phyloP scores from a whole-genome alignment of 139 green algal genomes.

The Chlamydomonas sp. region DNA sequence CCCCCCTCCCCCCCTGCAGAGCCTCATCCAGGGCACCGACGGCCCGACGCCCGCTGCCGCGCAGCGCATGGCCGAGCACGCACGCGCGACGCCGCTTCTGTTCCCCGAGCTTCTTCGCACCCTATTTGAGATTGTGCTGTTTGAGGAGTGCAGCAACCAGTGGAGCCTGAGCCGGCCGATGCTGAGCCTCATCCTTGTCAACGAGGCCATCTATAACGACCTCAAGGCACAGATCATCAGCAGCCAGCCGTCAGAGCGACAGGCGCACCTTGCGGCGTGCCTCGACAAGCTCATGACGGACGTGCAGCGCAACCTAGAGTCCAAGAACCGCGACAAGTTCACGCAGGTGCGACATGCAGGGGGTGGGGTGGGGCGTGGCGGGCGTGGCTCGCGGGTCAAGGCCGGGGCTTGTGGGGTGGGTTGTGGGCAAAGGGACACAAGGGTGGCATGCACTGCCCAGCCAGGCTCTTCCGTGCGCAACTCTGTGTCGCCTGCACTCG shows the following conservation, averaged over 20 bases:
- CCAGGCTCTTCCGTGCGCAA: background rate
- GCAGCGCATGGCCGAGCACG: constrained; percentile 14
- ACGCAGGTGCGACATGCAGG: constrained; percentile 55
- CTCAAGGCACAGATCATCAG: constrained; percentile 63
- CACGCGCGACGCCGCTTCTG: constrained; percentile 16
- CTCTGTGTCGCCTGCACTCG: background rate
- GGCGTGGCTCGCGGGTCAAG: background rate
- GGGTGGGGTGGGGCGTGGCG: background rate
- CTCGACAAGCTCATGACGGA: constrained; percentile 91
- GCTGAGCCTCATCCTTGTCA: constrained; percentile 92
- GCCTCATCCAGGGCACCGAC: constrained; percentile 13
- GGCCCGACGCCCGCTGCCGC: constrained; percentile 7
- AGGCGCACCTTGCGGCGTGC: constrained; percentile 58
- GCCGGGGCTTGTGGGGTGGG: background rate
- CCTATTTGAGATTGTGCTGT: constrained; percentile 95
- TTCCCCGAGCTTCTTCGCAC: constrained; percentile 40
- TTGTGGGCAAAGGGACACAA: constrained; percentile 5
- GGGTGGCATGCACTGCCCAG: background rate
- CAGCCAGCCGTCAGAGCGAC: constrained; percentile 55
- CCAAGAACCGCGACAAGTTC: constrained; percentile 97
- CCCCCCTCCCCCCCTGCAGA: no score
- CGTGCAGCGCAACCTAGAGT: constrained; percentile 78
- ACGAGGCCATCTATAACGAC: constrained; percentile 66
- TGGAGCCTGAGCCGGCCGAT: constrained; percentile 93
- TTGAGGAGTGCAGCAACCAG: constrained; percentile 97